phyloP scores from a whole-genome alignment of 1,284 basidiomycete genomes.

The Ganoderma boninense region DNA sequence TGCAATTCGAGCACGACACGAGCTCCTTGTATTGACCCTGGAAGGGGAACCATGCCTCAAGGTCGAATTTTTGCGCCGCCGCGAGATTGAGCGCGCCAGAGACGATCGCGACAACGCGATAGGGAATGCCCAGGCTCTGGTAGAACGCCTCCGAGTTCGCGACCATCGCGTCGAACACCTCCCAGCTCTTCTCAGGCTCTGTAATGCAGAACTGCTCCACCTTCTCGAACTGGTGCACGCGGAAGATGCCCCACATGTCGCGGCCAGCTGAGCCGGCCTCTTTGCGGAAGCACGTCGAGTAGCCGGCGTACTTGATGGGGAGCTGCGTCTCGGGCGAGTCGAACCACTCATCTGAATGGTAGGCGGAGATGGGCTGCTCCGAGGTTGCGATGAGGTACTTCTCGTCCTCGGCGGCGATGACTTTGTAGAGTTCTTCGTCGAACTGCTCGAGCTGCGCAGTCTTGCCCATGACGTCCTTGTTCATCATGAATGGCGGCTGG shows the following conservation, averaged over 20 bases:
- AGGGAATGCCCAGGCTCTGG: constrained; percentile 91
- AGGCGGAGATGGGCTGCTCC: constrained; percentile 97
- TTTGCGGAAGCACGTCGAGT: constrained; percentile 98
- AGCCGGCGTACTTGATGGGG: constrained; percentile 87
- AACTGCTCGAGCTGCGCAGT: constrained; percentile 98
- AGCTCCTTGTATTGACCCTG: constrained; percentile 97
- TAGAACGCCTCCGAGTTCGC: constrained; percentile 94
- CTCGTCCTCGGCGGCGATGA: constrained; percentile 92
- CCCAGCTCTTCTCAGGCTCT: constrained; percentile 93
- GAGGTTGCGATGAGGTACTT: constrained; percentile 99
- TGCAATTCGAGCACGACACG: constrained; percentile 93
- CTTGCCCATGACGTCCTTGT: constrained; percentile 96
- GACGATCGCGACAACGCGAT: constrained; percentile 95
- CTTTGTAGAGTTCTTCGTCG: constrained; percentile 98
- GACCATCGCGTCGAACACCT: constrained; percentile 93
- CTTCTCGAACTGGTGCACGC: constrained; percentile 99
- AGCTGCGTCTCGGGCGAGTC: constrained; percentile 92
- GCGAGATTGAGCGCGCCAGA: constrained; percentile 97
- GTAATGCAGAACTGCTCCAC: constrained; percentile 98
- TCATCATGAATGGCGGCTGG: constrained; percentile 99
- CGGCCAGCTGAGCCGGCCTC: constrained; percentile 97
- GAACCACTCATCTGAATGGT: constrained; percentile 97
- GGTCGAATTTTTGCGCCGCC: constrained; percentile 95
- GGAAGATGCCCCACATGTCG: constrained; percentile 99
- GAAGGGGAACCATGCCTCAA: constrained; percentile 99